Conservation (phyloP, 73 alveolate species). For the Symbiodinium natans region DNA sequence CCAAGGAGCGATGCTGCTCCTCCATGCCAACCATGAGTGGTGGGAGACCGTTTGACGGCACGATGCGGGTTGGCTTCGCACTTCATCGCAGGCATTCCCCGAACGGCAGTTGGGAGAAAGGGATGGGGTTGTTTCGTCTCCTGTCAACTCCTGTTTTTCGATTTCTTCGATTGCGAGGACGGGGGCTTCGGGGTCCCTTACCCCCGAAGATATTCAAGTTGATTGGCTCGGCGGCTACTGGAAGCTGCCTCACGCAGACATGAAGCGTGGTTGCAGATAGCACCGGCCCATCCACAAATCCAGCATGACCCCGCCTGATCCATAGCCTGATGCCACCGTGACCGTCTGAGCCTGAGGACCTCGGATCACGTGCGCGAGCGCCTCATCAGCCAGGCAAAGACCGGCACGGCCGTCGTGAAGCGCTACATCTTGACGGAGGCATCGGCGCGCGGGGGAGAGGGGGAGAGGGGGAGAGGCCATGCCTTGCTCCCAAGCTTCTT, state of each 20-base stretch:
- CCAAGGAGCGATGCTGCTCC: conserved; percentile 80
- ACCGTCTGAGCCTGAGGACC: conserved; percentile 29
- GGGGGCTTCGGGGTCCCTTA: conserved; percentile 64
- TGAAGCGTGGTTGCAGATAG: conserved; percentile 13
- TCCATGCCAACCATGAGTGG: conserved; percentile 51
- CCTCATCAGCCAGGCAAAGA: conserved; percentile 81
- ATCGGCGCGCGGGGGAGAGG: background rate
- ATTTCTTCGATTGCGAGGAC: background rate
- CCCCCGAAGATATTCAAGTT: conserved; percentile 80
- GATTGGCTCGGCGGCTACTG: conserved; percentile 94
- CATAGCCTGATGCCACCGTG: too few species aligned
- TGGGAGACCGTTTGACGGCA: conserved; percentile 67
- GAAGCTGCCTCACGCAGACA: conserved; percentile 88
- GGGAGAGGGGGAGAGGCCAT: background rate
- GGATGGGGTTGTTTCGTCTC: background rate
- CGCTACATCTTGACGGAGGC: conserved; percentile 82
- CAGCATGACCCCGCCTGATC: too few species aligned
- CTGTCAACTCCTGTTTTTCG: background rate
- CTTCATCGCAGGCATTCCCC: conserved; percentile 33
- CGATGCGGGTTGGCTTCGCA: conserved; percentile 86
- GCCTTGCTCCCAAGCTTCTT: background rate
- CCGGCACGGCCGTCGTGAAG: conserved; percentile 76
- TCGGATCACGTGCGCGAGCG: conserved; percentile 67
- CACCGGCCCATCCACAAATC: too few species aligned
- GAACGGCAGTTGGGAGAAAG: too few species aligned